phyloP scores from a whole-genome alignment of 2,329 filamentous ascomycete species.

The Rhynchosporium agropyri region DNA sequence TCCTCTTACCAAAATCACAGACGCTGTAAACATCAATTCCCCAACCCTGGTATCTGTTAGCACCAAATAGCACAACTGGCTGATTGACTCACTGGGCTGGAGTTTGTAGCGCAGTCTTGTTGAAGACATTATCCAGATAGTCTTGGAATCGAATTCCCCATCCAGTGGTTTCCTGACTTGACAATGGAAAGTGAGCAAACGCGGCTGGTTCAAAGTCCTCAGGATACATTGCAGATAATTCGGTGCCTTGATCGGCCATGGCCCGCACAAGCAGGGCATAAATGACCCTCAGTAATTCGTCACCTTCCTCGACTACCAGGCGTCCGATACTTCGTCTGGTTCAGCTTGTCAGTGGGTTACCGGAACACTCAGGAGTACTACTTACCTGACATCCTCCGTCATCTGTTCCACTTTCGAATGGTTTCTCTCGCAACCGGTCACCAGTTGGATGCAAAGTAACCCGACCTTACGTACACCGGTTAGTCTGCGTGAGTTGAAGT shows the following conservation, averaged over 20 bases:
- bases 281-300: slow-evolving; percentile 37
- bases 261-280: slow-evolving; percentile 34
- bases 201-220: slow-evolving; percentile 14
- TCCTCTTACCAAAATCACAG: slow-evolving; percentile 11
- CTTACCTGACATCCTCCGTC: slow-evolving; percentile 34
- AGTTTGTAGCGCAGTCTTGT: not conserved
- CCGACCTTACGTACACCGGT: slow-evolving; percentile 31
- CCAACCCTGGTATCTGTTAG: slow-evolving; percentile 4
- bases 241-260: slow-evolving; percentile 24
- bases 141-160: slow-evolving; percentile 35
- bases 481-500: slow-evolving; percentile 2
- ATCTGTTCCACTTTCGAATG: slow-evolving; percentile 25
- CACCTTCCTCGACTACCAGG: slow-evolving; percentile 31
- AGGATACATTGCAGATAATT: slow-evolving; percentile 33
- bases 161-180: slow-evolving; percentile 21
- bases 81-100: not conserved
- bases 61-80: not conserved
- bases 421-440: slow-evolving; percentile 30
- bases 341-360: slow-evolving; percentile 1
- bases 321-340: slow-evolving; percentile 31
- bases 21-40: slow-evolving; percentile 13
- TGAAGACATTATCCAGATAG: slow-evolving; percentile 31
- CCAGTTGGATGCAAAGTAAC: slow-evolving; percentile 36
- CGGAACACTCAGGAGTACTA: not conserved
- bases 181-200: slow-evolving; percentile 34